phyloP scores from a whole-genome alignment of 352 stramenopile species.

The Phytophthora macrochlamydospora region DNA sequence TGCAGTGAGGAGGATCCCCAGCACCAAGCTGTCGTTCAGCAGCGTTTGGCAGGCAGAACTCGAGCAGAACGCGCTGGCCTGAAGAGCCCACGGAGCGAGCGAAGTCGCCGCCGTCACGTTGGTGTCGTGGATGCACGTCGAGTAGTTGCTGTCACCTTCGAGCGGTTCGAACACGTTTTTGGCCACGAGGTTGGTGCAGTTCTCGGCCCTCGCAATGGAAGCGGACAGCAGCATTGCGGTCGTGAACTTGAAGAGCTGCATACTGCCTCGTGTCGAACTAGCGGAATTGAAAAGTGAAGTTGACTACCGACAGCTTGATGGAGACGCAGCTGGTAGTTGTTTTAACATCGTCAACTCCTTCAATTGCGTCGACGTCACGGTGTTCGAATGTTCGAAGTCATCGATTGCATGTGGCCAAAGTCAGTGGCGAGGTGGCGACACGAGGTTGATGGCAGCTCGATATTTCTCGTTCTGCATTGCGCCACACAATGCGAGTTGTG shows the following conservation, averaged over 20 bases:
- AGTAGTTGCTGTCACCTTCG: conserved; percentile 12
- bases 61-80: conserved; percentile 19
- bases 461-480: too few species aligned
- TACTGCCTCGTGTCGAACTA: background rate
- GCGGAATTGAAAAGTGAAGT: too few species aligned
- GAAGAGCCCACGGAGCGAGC: conserved; percentile 2
- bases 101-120: conserved; percentile 29
- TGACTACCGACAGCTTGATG: too few species aligned
- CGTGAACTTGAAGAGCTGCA: conserved; percentile 6
- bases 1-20: conserved; percentile 17
- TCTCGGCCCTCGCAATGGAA: conserved; percentile 6
- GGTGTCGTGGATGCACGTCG: conserved; percentile 21
- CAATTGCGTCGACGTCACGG: too few species aligned
- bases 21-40: conserved; percentile 11
- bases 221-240: conserved; percentile 1
- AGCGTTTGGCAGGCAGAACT: conserved; percentile 30
- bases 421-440: background rate
- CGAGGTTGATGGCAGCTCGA: background rate
- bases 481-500: conserved; percentile 15
- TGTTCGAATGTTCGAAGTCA: background rate
- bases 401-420: conserved; percentile 1
- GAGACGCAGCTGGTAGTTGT: too few species aligned
- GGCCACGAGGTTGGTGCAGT: conserved; percentile 16
- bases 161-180: conserved; percentile 8
- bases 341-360: too few species aligned